phyloP scores from a whole-genome alignment of 2,329 filamentous ascomycete species.

The Diaporthe nobilis region DNA sequence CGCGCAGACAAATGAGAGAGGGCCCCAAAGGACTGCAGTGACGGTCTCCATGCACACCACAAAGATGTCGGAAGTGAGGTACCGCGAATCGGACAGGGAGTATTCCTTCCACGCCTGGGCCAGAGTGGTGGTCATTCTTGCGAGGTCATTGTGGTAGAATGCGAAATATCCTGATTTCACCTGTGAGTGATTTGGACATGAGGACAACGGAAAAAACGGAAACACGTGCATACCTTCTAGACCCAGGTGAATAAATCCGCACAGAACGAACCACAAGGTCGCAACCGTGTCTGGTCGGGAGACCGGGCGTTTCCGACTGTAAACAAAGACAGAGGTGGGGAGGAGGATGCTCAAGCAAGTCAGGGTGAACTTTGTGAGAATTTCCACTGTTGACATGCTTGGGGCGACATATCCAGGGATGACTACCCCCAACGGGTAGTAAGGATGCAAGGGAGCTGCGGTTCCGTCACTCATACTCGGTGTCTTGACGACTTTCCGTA shows the following conservation, averaged over 20 bases:
- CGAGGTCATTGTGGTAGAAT: slow-evolving; percentile 58
- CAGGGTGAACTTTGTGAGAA: slow-evolving; percentile 72
- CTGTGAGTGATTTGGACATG: slow-evolving; percentile 33
- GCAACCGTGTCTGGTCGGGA: slow-evolving; percentile 68
- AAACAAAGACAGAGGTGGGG: slow-evolving; percentile 4
- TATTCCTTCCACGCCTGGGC: slow-evolving; percentile 73
- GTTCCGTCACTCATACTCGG: background rate
- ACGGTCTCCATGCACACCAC: slow-evolving; percentile 70
- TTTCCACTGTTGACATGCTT: slow-evolving; percentile 68
- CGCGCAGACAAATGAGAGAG: slow-evolving; percentile 63
- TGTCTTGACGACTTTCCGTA: background rate
- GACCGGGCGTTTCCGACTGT: slow-evolving; percentile 59
- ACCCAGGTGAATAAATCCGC: slow-evolving; percentile 65
- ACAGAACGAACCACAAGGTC: slow-evolving; percentile 83
- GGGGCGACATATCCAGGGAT: slow-evolving; percentile 78
- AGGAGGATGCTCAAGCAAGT: slow-evolving; percentile 70
- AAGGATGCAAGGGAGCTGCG: slow-evolving; percentile 67
- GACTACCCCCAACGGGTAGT: slow-evolving; percentile 76
- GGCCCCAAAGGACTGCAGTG: slow-evolving; percentile 68
- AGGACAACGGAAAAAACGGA: background rate
- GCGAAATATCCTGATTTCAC: slow-evolving; percentile 63
- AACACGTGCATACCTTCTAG: slow-evolving; percentile 54
- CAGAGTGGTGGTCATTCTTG: slow-evolving; percentile 58
- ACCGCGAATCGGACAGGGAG: slow-evolving; percentile 69
- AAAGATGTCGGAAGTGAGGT: slow-evolving; percentile 66